phyloP scores from a whole-genome alignment of 2,329 filamentous ascomycete genomes.

The Neopestalotiopsis sp. region DNA sequence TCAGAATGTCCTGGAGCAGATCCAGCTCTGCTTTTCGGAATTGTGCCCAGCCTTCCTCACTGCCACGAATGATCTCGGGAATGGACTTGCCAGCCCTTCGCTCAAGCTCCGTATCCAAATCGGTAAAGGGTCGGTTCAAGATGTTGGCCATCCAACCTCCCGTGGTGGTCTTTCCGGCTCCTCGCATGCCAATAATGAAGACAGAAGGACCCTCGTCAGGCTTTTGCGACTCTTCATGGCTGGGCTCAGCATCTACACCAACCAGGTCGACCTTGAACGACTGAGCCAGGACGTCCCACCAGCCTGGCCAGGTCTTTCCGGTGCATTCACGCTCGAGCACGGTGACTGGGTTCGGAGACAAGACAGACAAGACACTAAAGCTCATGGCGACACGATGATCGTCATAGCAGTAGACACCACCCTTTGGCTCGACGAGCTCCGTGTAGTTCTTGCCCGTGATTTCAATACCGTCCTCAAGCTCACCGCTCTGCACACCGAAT shows the following conservation, averaged over 20 bases:
- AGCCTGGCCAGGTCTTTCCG: constrained; percentile 98
- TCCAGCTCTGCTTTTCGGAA: constrained; percentile 82
- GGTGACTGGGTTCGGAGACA: constrained; percentile 72
- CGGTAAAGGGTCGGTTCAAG: constrained; percentile 78
- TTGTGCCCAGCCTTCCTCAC: constrained; percentile 78
- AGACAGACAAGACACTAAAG: constrained; percentile 85
- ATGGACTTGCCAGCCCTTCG: constrained; percentile 75
- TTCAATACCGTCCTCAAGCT: constrained; percentile 94
- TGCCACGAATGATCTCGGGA: constrained; percentile 78
- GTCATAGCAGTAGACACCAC: constrained; percentile 88
- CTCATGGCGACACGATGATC: constrained; percentile 99
- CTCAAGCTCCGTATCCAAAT: constrained; percentile 89
- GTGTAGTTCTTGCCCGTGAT: constrained; percentile 58
- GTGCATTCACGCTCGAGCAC: constrained; percentile 91
- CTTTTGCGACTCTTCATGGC: constrained; percentile 40
- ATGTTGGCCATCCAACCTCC: constrained; percentile 83
- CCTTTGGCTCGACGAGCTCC: constrained; percentile 59
- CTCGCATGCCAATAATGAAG: constrained; percentile 96
- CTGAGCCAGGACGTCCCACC: constrained; percentile 90
- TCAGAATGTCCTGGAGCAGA: constrained; percentile 74
- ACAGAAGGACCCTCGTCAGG: constrained; percentile 67
- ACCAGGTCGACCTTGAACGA: constrained; percentile 78
- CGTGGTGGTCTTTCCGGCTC: constrained; percentile 93
- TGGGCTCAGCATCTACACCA: constrained; percentile 65
- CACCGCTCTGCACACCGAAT: constrained; percentile 84